phyloP scores from a whole-genome alignment of 2,329 filamentous ascomycete genomes.

The Hymenoscyphus fraxineus region DNA sequence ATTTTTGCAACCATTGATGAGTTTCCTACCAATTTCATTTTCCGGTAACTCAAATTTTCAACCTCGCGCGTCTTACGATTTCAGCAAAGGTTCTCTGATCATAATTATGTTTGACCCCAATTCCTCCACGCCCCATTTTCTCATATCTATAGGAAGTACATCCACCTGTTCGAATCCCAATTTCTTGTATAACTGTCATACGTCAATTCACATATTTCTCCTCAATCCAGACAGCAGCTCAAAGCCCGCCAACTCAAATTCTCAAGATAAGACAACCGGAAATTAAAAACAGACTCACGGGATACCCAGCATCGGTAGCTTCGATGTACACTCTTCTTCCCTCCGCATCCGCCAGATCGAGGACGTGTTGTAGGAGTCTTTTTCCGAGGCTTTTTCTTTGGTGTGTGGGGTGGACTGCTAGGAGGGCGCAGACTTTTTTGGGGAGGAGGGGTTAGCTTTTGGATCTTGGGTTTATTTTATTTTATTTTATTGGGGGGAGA shows the following conservation, averaged over 20 bases:
- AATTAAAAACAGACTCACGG: background rate
- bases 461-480: background rate
- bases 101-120: constrained; percentile 26
- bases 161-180: constrained; percentile 39
- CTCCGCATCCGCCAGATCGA: constrained; percentile 37
- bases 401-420: constrained; percentile 37
- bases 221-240: too few relatives aligned
- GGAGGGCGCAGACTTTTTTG: constrained; percentile 36
- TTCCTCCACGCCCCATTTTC: constrained; percentile 25
- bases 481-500: background rate
- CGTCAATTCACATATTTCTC: too few relatives aligned
- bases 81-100: constrained; percentile 27
- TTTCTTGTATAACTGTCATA: constrained; percentile 36
- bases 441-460: background rate
- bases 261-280: background rate
- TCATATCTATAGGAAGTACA: constrained; percentile 32
- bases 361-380: constrained; percentile 36
- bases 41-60: background rate
- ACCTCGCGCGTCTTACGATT: background rate
- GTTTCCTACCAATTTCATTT: background rate
- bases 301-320: constrained; percentile 37
- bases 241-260: too few relatives aligned
- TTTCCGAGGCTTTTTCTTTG: constrained; percentile 37
- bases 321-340: constrained; percentile 38
- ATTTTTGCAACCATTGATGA: background rate